Conservation (phyloP, 352 stramenopile species). For the Phytophthora vignae region DNA sequence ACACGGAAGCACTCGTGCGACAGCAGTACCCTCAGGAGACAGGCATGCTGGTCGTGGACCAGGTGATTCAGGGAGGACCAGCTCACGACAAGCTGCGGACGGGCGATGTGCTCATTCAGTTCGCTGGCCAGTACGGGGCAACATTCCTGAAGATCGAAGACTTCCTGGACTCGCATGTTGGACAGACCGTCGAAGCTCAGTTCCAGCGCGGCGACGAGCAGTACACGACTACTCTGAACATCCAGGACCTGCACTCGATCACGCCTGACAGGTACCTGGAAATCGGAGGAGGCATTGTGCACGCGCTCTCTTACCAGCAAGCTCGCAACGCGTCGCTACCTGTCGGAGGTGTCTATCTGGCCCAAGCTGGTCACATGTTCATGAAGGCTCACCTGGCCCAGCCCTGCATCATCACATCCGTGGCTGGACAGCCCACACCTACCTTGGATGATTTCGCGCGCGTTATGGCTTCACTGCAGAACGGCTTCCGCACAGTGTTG, state of each 20-base stretch:
- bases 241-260: constrained; percentile 87
- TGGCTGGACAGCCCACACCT: constrained; percentile 83
- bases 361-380: constrained; percentile 92
- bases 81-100: constrained; percentile 78
- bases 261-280: constrained; percentile 87
- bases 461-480: constrained; percentile 75
- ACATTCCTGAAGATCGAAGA: constrained; percentile 89
- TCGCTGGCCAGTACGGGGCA: constrained; percentile 77
- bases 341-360: constrained; percentile 83
- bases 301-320: constrained; percentile 91
- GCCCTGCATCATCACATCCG: constrained; percentile 87
- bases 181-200: constrained; percentile 66
- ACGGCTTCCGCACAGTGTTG: constrained; percentile 84
- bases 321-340: constrained; percentile 84
- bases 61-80: constrained; percentile 85
- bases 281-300: constrained; percentile 86
- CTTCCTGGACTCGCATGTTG: constrained; percentile 77
- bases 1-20: constrained; percentile 78
- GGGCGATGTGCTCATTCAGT: constrained; percentile 89
- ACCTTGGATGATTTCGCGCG: constrained; percentile 85
- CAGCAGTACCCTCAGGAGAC: constrained; percentile 82
- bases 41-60: constrained; percentile 91
- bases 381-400: constrained; percentile 88
- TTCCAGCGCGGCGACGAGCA: constrained; percentile 80
- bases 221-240: constrained; percentile 47